Evolutionary conservation across 768 basidiomycete species (phyloP), one percentile per base, ranked within the genome.

Genomic region (Lactarius psammicola): DNA sequence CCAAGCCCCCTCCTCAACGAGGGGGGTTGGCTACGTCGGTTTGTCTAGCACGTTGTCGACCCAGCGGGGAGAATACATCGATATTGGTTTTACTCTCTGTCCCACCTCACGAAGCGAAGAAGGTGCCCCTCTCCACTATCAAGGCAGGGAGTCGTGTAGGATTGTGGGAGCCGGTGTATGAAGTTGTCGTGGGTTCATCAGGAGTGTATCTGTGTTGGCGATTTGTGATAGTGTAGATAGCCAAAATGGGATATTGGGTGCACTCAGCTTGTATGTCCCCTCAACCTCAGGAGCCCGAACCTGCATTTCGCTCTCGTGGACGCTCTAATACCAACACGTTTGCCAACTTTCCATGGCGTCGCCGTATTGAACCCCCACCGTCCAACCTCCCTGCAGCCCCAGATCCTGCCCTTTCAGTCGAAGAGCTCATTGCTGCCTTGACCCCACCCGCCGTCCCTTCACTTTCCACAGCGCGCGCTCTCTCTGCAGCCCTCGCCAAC

Each of bases 361-460:
- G 68, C 31, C 68, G 68, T 54, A 44, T 44, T 56, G 66, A 69
- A 0, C 30, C 56, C n/a, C 53, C 62, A 36, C 51, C 53, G 7
- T 17, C 62, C 2, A 26, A 8, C 34, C 74, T 3, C 72, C 67
- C 33, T 63, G 76, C 9, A 59, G 74, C 17, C 75, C 74, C 17
- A 71, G 76, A 34, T 74, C 79, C 20, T 65, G 71, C 42, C 55
- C 61, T 51, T 3, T 59, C 80, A 15, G 74, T 80, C 49, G 88
- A 89, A 42, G 77, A 72, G 26, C 76, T 83, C 46, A 74, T 83
- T n/a, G 77, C 80, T 57, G 75, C 75, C 20, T 72, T 83, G 46
- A 78, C 81, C 7, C 80, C 82, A 13, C 83, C 82, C 42, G 78
- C 81, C 7, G 89, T 90, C 9, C 90, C 91, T 4, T 89, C 87